These are phyloP conservation scores for Populus deltoides DNA, from an alignment of 345 rosid genomes.

Conservation along the genomic window DNA sequence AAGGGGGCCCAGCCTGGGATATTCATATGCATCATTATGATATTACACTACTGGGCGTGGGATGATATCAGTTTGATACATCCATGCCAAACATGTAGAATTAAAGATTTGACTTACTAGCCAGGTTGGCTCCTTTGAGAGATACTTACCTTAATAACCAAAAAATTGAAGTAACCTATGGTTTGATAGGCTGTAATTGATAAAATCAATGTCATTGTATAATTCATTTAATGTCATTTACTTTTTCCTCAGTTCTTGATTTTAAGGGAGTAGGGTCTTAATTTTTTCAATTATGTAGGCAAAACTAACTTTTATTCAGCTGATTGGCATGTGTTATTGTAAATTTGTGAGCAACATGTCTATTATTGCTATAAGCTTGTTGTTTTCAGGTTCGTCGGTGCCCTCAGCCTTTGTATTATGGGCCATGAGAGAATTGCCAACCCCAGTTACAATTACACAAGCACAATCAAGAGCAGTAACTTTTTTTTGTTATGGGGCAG, in stretches of 20 bases:
- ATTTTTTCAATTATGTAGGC: background rate
- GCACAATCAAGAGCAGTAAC: conserved; percentile 42
- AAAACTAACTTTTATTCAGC: background rate
- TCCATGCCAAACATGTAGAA: background rate
- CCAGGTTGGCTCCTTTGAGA: background rate
- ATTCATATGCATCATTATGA: background rate
- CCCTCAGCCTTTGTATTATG: conserved; percentile 63
- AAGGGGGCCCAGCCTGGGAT: background rate
- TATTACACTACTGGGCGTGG: background rate
- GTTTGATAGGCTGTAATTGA: background rate
- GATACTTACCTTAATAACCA: background rate
- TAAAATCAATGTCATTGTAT: background rate
- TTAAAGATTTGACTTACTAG: background rate
- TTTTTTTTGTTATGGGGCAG: conserved; percentile 36
- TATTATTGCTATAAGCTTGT: background rate
- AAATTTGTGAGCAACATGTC: background rate
- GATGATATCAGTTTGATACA: background rate
- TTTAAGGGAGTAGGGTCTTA: background rate
- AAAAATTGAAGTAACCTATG: background rate
- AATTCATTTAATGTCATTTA: background rate
- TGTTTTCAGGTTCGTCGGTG: conserved; percentile 48
- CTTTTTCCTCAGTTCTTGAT: background rate
- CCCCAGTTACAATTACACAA: conserved; percentile 15
- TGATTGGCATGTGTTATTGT: background rate
- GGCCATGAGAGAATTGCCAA: conserved; percentile 62